A percentile compares a stretch with the other conserved stretches of the same genome.
Conservation (phyloP, 2,329 filamentous ascomycete species). For the Stagonosporopsis rhizophila region DNA sequence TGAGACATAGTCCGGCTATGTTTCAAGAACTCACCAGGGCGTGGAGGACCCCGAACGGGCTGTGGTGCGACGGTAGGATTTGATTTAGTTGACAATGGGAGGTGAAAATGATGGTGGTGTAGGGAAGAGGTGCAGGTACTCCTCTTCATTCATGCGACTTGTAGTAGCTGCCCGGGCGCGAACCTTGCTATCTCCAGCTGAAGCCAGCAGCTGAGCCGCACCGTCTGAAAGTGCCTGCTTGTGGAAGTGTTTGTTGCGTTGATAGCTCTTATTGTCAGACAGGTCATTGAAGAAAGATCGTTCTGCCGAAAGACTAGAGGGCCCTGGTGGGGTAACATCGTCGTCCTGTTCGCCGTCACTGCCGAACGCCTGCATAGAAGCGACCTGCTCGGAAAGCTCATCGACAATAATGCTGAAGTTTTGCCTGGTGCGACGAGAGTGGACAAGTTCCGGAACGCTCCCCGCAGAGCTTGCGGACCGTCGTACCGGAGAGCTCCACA, state of each 20-base stretch:
- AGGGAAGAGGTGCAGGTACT: conserved; percentile 46
- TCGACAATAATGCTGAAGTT: conserved; percentile 44
- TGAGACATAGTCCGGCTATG: conserved; percentile 9
- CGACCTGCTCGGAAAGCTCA: conserved; percentile 43
- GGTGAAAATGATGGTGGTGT: conserved; percentile 32
- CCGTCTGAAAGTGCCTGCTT: conserved; percentile 46
- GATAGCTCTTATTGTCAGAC: conserved; percentile 27
- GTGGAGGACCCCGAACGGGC: not conserved
- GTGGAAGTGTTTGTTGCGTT: conserved; percentile 39
- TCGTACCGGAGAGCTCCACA: conserved; percentile 45
- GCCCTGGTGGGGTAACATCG: conserved; percentile 41
- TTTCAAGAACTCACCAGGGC: not conserved
- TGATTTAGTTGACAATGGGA: conserved; percentile 15
- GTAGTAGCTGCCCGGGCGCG: conserved; percentile 41
- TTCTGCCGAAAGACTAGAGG: conserved; percentile 32
- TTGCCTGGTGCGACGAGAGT: conserved; percentile 42
- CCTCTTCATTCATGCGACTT: conserved; percentile 27
- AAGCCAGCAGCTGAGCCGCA: conserved; percentile 39
- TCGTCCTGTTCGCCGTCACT: conserved; percentile 42
- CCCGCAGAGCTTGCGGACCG: conserved; percentile 49
- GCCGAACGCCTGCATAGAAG: conserved; percentile 32
- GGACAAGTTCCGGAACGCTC: conserved; percentile 49
- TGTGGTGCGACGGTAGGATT: not conserved
- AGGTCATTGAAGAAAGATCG: conserved; percentile 44
- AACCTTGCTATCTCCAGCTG: conserved; percentile 16